phyloP scores from a whole-genome alignment of 2,329 filamentous ascomycete species.

The Arthrobotrys entomopaga region DNA sequence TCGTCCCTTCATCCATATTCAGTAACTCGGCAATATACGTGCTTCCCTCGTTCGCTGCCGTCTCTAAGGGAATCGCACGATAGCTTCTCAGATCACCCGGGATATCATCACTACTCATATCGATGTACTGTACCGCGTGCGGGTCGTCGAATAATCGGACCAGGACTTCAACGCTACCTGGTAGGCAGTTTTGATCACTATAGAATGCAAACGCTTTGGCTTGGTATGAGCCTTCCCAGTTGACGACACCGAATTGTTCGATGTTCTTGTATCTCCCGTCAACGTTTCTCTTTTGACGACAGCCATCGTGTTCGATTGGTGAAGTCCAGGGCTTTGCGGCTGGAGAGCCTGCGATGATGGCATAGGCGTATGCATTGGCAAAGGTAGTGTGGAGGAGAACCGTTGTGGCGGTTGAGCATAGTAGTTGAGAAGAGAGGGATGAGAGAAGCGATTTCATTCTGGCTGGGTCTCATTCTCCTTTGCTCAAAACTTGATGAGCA shows the following conservation, averaged over 20 bases:
- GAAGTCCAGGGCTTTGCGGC: background rate
- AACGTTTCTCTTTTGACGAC: background rate
- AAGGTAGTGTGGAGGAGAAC: too few relatives aligned
- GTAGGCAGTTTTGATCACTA: background rate
- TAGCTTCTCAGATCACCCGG: slow-evolving; percentile 11
- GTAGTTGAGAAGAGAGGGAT: background rate
- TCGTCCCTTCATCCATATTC: slow-evolving; percentile 35
- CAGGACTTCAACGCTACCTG: background rate
- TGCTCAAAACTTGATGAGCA: too few relatives aligned
- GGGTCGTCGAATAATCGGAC: slow-evolving; percentile 31
- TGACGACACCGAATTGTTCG: slow-evolving; percentile 30
- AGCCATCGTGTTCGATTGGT: slow-evolving; percentile 3
- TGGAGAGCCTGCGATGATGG: background rate
- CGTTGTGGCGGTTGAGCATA: background rate
- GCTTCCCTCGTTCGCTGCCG: background rate
- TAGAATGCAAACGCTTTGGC: slow-evolving; percentile 29
- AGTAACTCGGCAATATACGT: background rate
- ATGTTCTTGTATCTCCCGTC: background rate
- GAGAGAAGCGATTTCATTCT: background rate
- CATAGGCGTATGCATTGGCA: slow-evolving; percentile 17
- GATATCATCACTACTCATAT: slow-evolving; percentile 23
- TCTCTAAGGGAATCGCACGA: slow-evolving; percentile 8
- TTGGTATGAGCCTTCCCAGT: slow-evolving; percentile 26
- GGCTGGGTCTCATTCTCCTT: background rate
- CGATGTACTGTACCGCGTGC: slow-evolving; percentile 24